A percentile compares a stretch with the other conserved stretches of the same genome.
Conservation (phyloP, 2,329 filamentous ascomycete genomes). For the Xylariaceae sp. region DNA sequence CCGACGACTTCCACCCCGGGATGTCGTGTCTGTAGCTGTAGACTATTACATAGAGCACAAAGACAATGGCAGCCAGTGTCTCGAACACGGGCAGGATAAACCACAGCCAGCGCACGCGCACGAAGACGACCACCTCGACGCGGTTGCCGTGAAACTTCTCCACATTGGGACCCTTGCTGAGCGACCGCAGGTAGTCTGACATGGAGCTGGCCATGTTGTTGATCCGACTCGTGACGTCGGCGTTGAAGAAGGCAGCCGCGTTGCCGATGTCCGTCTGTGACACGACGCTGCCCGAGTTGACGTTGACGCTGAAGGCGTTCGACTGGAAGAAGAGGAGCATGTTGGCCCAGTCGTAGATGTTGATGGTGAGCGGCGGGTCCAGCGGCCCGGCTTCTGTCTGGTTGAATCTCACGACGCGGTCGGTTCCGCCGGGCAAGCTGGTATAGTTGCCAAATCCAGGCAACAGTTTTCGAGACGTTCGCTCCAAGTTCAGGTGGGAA, state of each 20-base stretch:
- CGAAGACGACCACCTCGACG: conserved; percentile 10
- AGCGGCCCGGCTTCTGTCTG: conserved; percentile 5
- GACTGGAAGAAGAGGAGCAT: conserved; percentile 11
- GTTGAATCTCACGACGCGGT: conserved; percentile 6
- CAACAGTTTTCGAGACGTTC: conserved; percentile 1
- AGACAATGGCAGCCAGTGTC: conserved; percentile 9
- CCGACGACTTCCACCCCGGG: conserved; percentile 12
- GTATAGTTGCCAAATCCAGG: neutral
- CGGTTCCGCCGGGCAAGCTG: neutral
- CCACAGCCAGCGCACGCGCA: conserved; percentile 11
- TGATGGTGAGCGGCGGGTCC: conserved; percentile 5
- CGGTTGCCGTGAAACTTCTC: conserved; percentile 2
- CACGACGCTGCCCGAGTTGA: conserved; percentile 6
- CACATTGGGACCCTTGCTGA: conserved; percentile 7
- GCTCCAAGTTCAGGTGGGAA: conserved; percentile 4
- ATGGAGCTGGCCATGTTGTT: conserved; percentile 7
- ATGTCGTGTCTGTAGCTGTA: conserved; percentile 6
- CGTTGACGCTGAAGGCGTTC: conserved; percentile 5
- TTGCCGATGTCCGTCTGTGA: conserved; percentile 5
- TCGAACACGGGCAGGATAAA: conserved; percentile 7
- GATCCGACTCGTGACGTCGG: conserved; percentile 3
- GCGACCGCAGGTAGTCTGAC: conserved; percentile 12
- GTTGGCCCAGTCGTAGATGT: conserved; percentile 6
- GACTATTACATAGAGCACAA: conserved; percentile 12
- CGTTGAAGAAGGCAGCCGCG: conserved; percentile 9